Evolutionary conservation across 2,329 filamentous ascomycete genomes (phyloP).

Genomic region (Alternaria atra): DNA sequence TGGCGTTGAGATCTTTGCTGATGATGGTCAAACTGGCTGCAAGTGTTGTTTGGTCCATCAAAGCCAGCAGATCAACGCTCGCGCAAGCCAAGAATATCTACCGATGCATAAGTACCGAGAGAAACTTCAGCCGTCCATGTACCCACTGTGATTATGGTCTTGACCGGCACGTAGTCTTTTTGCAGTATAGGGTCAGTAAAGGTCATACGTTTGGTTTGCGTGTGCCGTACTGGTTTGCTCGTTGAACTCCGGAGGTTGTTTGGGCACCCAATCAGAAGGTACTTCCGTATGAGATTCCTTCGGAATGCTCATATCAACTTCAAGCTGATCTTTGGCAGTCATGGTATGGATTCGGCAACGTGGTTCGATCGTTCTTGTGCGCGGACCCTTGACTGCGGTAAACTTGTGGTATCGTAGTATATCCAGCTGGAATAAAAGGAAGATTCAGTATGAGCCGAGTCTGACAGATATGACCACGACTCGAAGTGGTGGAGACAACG

Average conservation of each 20-base stretch:
- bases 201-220: not conserved
- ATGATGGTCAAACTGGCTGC: conserved; percentile 32
- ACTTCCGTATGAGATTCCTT: not conserved
- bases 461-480: not conserved
- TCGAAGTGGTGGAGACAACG: not conserved
- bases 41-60: conserved; percentile 36
- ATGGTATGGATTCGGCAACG: not conserved
- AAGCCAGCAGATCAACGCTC: conserved; percentile 30
- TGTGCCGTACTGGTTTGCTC: conserved; percentile 27
- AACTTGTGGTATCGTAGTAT: not conserved
- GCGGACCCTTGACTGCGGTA: not conserved
- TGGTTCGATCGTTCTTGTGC: not conserved
- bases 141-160: conserved; percentile 29
- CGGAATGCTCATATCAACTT: not conserved
- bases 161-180: conserved; percentile 30
- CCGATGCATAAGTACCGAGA: conserved; percentile 5
- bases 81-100: conserved; percentile 36
- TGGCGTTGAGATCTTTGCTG: conserved; percentile 46
- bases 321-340: not conserved
- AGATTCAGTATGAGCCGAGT: not conserved
- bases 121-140: not conserved
- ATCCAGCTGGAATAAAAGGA: not conserved
- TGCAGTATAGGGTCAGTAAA: not conserved
- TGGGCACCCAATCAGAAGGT: not conserved
- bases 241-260: conserved; percentile 22